phyloP scores from a whole-genome alignment of 192 early-diverging fungal genomes.

The Spizellomyces sp. region DNA sequence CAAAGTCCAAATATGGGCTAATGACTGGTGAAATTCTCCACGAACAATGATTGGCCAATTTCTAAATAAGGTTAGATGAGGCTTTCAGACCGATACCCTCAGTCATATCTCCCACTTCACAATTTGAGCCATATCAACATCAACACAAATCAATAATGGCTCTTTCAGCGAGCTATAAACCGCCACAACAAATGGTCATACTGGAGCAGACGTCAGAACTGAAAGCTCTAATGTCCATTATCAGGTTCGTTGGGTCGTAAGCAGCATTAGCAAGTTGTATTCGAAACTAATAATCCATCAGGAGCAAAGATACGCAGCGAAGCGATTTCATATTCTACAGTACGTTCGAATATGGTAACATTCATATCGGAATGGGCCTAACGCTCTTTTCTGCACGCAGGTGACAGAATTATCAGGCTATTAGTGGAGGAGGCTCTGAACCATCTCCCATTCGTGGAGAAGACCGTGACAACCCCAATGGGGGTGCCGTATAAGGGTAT shows the following conservation, averaged over 20 bases:
- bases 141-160: background rate
- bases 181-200: constrained; percentile 29
- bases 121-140: background rate
- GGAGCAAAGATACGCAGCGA: constrained; percentile 68
- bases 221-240: constrained; percentile 62
- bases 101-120: background rate
- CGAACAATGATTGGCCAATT: background rate
- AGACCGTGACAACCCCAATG: constrained; percentile 79
- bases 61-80: no score
- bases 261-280: background rate
- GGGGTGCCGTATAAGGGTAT: constrained; percentile 42
- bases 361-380: background rate
- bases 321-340: constrained; percentile 93
- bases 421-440: constrained; percentile 94
- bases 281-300: background rate
- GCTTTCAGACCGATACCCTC: background rate
- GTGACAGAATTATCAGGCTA: constrained; percentile 60
- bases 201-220: constrained; percentile 38
- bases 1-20: background rate
- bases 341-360: background rate
- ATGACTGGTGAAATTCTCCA: background rate
- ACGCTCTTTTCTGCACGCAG: background rate
- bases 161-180: background rate
- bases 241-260: constrained; percentile 51
- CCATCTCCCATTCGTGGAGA: constrained; percentile 83